Base-by-base conservation (phyloP, 345 rosid genomes). In the Corchorus olitorius region DNA sequence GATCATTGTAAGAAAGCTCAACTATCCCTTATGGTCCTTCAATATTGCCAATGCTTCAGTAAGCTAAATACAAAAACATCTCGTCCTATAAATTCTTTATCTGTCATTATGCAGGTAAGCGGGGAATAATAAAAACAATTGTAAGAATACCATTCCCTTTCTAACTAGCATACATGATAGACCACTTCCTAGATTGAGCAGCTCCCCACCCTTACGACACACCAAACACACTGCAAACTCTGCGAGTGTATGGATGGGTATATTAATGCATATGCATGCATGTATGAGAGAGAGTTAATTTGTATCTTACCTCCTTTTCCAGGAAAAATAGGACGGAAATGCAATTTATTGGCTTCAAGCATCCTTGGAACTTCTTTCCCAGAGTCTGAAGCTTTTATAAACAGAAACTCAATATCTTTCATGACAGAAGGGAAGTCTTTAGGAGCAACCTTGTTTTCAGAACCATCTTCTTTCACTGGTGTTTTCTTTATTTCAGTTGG, bases 321-420 rank as follows among this genome's bases (percentile, higher is more conserved):
- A 1, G 84, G 73, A 59, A 81, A 80, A 79, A 92, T 83, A 35
- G 97, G 97, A 70, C 93, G 97, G 77, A 91, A 91, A 86, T 90
- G 94, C 83, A 96, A 72, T 67, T 92, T 96, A 82, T 93, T 91
- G 78, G 95, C 99, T 88, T 93, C 98, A 64, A 96, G 97, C 99
- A 96, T 93, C 85, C 95, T 89, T 50, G 97, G 99, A 82, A 93
- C 95, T 82, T 96, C 98, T 86, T 86, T 90, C 15, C 99, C 99
- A 64, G 94, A 87, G 66, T 91, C 97, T 1, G 98, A 96, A 76
- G 97, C 99, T 89, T 86, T 90, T 64, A 88, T 69, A 79, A 96
- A 96, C 59, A 89, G 95, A 79, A 49, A 27, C 77, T 91, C 99
- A 60, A 93, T 90, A 70, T 93, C 97, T 78, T 86, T 93, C 83